These are phyloP conservation scores for Purshia tridentata DNA, from an alignment of 306 rosid species.

Conservation along the genomic window DNA sequence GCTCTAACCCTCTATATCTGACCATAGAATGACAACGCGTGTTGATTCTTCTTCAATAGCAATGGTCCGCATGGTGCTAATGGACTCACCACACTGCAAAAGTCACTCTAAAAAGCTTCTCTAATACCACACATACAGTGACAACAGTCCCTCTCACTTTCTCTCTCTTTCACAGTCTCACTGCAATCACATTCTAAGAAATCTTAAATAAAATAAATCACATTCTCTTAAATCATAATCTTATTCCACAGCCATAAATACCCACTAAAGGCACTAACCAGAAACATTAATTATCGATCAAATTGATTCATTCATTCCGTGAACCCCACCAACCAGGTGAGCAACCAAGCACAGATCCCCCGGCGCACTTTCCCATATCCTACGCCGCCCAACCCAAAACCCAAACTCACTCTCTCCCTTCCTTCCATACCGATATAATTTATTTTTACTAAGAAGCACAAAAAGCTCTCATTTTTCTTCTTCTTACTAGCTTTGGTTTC, in stretches of 20 bases:
- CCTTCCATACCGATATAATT: not conserved
- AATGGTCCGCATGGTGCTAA: not conserved
- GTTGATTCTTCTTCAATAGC: not conserved
- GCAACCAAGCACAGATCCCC: slow-evolving; percentile 13
- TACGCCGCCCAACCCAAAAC: not conserved
- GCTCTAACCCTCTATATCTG: not conserved
- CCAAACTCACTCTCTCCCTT: not conserved
- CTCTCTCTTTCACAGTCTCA: not conserved
- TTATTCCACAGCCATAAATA: not conserved
- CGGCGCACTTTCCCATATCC: not conserved
- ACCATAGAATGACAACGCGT: slow-evolving; percentile 1
- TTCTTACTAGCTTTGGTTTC: not conserved
- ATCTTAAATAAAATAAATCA: too few relatives aligned
- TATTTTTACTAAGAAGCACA: not conserved
- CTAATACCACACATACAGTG: not conserved
- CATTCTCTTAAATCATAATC: not conserved
- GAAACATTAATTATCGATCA: slow-evolving; percentile 7
- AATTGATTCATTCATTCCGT: slow-evolving; percentile 16
- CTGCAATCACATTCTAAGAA: not conserved
- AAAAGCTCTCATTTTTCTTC: not conserved
- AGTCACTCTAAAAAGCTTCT: not conserved
- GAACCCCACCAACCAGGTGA: slow-evolving; percentile 22
- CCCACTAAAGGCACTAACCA: slow-evolving; percentile 4
- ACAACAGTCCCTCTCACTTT: not conserved
- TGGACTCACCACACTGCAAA: not conserved